Percentiles rank a stretch among this genome's conserved stretches.
phyloP scores from a whole-genome alignment of 345 rosid species.

The Punica granatum region DNA sequence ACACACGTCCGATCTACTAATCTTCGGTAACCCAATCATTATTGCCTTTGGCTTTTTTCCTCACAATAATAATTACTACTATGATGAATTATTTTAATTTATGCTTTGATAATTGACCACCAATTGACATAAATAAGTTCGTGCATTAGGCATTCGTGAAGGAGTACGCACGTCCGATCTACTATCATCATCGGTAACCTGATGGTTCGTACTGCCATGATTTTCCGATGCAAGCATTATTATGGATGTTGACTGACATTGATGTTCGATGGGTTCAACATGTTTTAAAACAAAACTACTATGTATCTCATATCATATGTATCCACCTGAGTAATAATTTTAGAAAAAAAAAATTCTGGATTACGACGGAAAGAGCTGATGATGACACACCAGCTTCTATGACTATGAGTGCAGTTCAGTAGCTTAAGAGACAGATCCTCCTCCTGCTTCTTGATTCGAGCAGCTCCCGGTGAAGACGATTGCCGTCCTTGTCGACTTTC shows the following conservation, averaged over 20 bases:
- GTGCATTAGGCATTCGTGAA: no score
- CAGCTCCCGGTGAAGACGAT: slow-evolving; percentile 55
- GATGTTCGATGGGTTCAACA: no score
- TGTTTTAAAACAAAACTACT: neutral
- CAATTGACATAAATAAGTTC: no score
- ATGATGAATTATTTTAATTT: no score
- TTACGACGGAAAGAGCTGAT: neutral
- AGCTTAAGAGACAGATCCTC: slow-evolving; percentile 80
- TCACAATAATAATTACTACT: neutral
- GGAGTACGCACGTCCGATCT: no score
- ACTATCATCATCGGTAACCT: no score
- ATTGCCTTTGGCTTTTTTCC: neutral
- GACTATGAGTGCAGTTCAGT: slow-evolving; percentile 49
- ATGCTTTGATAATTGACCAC: no score
- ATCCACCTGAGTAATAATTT: slow-evolving; percentile 22
- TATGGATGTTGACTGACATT: no score
- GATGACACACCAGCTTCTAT: slow-evolving; percentile 15
- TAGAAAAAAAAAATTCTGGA: neutral
- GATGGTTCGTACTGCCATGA: no score
- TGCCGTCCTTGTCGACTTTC: slow-evolving; percentile 70
- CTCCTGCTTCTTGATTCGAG: slow-evolving; percentile 62
- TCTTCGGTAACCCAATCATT: neutral
- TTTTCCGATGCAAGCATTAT: no score
- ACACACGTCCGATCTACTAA: no score
- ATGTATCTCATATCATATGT: neutral